phyloP scores from a whole-genome alignment of 2,329 filamentous ascomycete genomes.

The Fusarium buharicum region DNA sequence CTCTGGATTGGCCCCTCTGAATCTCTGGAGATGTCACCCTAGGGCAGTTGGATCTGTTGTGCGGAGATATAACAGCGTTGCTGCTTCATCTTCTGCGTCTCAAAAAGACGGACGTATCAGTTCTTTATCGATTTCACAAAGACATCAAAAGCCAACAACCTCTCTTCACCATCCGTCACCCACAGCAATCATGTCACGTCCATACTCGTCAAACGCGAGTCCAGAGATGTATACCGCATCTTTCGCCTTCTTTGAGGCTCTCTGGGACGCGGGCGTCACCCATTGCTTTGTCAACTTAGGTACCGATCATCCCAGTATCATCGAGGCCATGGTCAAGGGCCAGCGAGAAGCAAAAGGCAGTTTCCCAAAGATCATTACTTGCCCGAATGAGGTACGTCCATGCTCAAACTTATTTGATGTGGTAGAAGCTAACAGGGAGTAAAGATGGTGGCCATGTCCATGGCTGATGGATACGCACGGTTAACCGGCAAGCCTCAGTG shows the following conservation, averaged over 20 bases:
- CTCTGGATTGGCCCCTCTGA: slow-evolving; percentile 39
- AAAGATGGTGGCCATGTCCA: slow-evolving; percentile 85
- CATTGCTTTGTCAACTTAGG: slow-evolving; percentile 73
- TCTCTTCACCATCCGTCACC: slow-evolving; percentile 23
- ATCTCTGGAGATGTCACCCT: slow-evolving; percentile 37
- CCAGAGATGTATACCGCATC: slow-evolving; percentile 74
- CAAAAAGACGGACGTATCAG: slow-evolving; percentile 8
- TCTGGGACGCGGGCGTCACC: slow-evolving; percentile 75
- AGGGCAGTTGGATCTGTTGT: slow-evolving; percentile 20
- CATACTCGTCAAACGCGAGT: slow-evolving; percentile 43
- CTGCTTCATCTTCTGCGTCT: slow-evolving; percentile 21
- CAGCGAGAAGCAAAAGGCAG: slow-evolving; percentile 71
- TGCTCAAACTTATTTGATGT: accelerated
- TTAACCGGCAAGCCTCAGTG: slow-evolving; percentile 77
- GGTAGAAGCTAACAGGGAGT: slow-evolving; percentile 9
- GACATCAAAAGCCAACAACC: slow-evolving; percentile 17
- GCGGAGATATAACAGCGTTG: slow-evolving; percentile 36
- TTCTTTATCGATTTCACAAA: slow-evolving; percentile 7
- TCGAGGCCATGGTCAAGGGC: slow-evolving; percentile 83
- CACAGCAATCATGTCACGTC: slow-evolving; percentile 24
- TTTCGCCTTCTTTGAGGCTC: slow-evolving; percentile 83
- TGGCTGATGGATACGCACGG: slow-evolving; percentile 83
- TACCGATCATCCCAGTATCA: slow-evolving; percentile 79
- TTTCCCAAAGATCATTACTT: slow-evolving; percentile 80
- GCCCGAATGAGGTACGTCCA: slow-evolving; percentile 75